Evolutionary conservation across 495 filamentous ascomycete genomes (phyloP).

Genomic region (Penicillium ochrochloron): DNA sequence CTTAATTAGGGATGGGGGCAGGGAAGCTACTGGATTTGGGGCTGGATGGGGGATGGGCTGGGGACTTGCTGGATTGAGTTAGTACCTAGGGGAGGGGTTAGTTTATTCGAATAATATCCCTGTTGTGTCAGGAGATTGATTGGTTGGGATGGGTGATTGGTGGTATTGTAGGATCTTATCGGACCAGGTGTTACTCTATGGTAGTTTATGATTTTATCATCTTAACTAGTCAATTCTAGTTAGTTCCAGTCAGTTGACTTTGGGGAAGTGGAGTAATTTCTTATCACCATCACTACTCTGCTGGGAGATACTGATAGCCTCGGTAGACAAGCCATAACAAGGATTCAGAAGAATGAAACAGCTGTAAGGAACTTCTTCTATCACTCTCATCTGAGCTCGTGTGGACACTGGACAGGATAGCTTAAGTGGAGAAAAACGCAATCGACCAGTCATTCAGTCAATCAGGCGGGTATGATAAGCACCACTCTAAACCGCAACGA

Average conservation of each 20-base stretch:
- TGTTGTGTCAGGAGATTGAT: not conserved
- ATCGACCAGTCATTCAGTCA: not conserved
- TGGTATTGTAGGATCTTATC: not conserved
- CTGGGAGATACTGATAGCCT: not conserved
- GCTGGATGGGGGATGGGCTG: not conserved
- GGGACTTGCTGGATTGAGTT: not conserved
- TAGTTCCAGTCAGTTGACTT: not conserved
- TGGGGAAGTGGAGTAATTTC: not conserved
- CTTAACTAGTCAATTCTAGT: not conserved
- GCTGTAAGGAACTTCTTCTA: not conserved
- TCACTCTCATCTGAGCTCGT: not conserved
- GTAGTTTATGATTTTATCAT: not conserved
- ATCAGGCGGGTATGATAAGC: slow-evolving; percentile 8
- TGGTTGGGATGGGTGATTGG: not conserved
- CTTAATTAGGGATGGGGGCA: slow-evolving; percentile 10
- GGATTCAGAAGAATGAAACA: too few species aligned
- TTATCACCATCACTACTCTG: not conserved
- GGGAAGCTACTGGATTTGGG: slow-evolving; percentile 20
- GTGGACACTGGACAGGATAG: not conserved
- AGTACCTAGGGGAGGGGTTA: not conserved
- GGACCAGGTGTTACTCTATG: not conserved
- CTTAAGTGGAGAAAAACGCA: not conserved
- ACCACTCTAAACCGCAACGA: slow-evolving; percentile 15
- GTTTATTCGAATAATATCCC: not conserved
- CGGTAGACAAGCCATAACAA: not conserved